A percentile compares a stretch with the other conserved stretches of the same genome.
Conservation (phyloP, 208 protist species). For the Leishmania tarentolae region DNA sequence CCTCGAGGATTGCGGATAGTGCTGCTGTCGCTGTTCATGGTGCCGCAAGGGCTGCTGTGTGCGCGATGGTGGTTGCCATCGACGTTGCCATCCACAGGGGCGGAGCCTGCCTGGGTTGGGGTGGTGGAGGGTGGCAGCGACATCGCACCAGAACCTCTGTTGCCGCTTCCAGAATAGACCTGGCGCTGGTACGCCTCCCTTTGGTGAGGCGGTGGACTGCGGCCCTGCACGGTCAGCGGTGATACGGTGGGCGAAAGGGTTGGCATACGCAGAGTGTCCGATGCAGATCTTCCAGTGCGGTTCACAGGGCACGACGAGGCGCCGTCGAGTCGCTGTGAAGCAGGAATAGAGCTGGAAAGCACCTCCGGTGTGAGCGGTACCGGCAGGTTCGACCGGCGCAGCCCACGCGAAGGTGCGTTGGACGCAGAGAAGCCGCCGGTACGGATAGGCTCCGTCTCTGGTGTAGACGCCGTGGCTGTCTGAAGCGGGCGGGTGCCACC, state of each 20-base stretch:
- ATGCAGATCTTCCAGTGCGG: not conserved
- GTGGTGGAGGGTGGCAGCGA: not conserved
- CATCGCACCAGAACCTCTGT: not conserved
- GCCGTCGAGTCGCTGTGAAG: conserved; percentile 4
- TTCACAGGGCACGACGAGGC: conserved; percentile 14
- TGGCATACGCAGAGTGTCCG: conserved; percentile 17
- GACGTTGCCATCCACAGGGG: not conserved
- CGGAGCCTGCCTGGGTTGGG: not conserved
- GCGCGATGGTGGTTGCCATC: not conserved
- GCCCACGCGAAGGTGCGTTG: not conserved
- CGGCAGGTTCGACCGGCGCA: conserved; percentile 12
- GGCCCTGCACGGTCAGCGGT: conserved; percentile 3
- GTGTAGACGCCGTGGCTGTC: not conserved
- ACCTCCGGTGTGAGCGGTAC: conserved; percentile 11
- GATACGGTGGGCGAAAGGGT: conserved; percentile 8
- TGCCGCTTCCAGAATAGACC: not conserved
- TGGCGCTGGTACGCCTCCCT: not conserved
- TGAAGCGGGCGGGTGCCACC: conserved; percentile 1
- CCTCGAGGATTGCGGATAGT: not conserved
- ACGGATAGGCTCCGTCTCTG: conserved; percentile 1
- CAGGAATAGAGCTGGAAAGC: conserved; percentile 6
- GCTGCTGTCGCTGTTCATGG: not conserved
- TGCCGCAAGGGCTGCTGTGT: not conserved
- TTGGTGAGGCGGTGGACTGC: conserved; percentile 13
- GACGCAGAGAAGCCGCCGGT: conserved; percentile 6